Base-by-base conservation (phyloP, 371 early-diverging fungal species). In the Apophysomyces ossiformis region DNA sequence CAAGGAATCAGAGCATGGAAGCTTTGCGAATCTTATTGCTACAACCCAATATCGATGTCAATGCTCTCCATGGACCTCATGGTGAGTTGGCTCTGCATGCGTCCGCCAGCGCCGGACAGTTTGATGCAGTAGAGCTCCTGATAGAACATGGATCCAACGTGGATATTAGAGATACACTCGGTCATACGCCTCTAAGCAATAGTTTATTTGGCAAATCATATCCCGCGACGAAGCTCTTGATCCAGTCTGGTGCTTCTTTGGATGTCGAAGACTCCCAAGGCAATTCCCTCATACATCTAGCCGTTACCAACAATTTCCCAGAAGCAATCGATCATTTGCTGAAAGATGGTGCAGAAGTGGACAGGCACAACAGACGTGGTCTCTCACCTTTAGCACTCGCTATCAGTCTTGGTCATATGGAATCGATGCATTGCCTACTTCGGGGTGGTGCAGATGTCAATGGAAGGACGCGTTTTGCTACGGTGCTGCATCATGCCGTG, bases 141-240 rank as follows among this genome's bases (percentile, higher is more conserved):
- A 47, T 83, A 9, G 83, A 83, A 64, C 74, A 83, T 46, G 77
- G 72, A 1, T 72, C 84, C 4, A 37, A 71, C 7, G 70, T 85
- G 7, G 77, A 90, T 71, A 72, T 72, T 1, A 77, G 84, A 64
- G 92, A 93, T 67, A 77, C 83, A 0, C 76, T 81, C 43, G 92
- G 92, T 13, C 90, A 92, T 69, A 87, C 89, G 1, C 84, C 90
- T 0, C 74, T 92, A 1, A 69, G 69, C 11, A 79, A 78, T 41
- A 63, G 72, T 6, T 58, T 77, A 16, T 77, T 82, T 56, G 63
- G 78, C 1, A 65, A 64, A 1, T 82, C 77, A 6, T 44, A 73
- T 0, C 60, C 47, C 1, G 73, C 74, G n/a, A 60, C 75, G 21
- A 66, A 76, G 57, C 60, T 79, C 18, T 58, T 87, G 11, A 60